Conservation (phyloP, 2,329 filamentous ascomycete genomes). For the Microsporum ferrugineum region DNA sequence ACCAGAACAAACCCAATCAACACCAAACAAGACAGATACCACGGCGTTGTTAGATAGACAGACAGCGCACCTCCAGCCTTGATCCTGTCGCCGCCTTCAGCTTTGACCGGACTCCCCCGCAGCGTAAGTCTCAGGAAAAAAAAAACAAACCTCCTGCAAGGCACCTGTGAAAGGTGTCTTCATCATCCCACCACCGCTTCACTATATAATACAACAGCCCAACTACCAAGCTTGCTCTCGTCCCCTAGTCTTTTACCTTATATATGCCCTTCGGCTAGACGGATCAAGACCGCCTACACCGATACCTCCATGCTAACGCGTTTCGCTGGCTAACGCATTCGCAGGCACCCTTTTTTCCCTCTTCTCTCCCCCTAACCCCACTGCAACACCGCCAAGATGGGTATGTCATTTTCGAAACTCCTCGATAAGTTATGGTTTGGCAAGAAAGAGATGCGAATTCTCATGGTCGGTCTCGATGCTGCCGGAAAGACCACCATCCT, state of each 20-base stretch:
- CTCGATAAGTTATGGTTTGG: constrained; percentile 84
- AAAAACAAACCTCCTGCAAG: not conserved
- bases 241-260: not conserved
- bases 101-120: no score
- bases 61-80: no score
- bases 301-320: not conserved
- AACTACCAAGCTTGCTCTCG: not conserved
- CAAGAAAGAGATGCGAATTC: constrained; percentile 99
- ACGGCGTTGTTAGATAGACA: no score
- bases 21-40: not conserved
- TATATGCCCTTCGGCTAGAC: not conserved
- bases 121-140: not conserved
- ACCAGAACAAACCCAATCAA: not conserved
- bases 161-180: not conserved
- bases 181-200: not conserved
- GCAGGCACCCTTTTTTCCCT: constrained; percentile 1
- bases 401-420: constrained; percentile 93
- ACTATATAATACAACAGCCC: not conserved
- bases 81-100: no score
- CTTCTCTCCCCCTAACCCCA: constrained; percentile 4
- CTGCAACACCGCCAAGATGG: constrained; percentile 58
- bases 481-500: constrained; percentile 99
- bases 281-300: not conserved
- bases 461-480: constrained; percentile 99
- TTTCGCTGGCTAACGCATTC: not conserved